Percentiles rank a stretch among this genome's conserved stretches.
Evolutionary conservation across 192 early-diverging fungal species (phyloP).

Genomic region (Mortierella hygrophila): DNA sequence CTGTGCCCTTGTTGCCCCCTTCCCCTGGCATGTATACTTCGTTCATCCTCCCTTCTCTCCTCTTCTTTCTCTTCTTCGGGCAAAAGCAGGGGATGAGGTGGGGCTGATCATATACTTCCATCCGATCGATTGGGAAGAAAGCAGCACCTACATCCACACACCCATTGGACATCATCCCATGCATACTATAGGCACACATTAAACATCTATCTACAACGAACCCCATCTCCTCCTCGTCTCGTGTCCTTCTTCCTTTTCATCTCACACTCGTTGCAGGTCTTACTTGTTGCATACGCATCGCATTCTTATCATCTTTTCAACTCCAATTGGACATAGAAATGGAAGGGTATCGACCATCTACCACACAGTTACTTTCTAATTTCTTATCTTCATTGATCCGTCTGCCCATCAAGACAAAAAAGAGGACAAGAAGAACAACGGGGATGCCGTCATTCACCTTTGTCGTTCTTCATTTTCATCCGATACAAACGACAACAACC

Average conservation of each 20-base stretch:
- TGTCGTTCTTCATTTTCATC: neutral
- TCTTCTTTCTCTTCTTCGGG: neutral
- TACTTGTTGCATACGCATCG: neutral
- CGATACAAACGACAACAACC: neutral
- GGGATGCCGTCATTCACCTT: neutral
- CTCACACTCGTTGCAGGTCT: neutral
- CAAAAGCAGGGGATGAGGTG: too few relatives aligned
- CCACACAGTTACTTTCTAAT: neutral
- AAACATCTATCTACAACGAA: too few relatives aligned
- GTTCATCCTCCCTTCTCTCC: too few relatives aligned
- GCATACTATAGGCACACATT: too few relatives aligned
- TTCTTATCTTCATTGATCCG: too few relatives aligned
- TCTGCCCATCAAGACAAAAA: neutral
- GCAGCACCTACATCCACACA: too few relatives aligned
- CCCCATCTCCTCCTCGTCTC: too few relatives aligned
- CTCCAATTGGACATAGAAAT: neutral
- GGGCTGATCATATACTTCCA: too few relatives aligned
- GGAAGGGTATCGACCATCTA: neutral
- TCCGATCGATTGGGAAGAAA: too few relatives aligned
- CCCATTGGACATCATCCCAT: too few relatives aligned
- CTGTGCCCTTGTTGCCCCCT: too few relatives aligned
- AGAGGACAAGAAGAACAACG: neutral
- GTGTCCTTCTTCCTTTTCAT: neutral
- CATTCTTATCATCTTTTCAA: neutral
- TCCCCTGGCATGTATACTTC: too few relatives aligned